Percentiles rank a stretch among this genome's conserved stretches.
These are phyloP conservation scores for Solanum chiquidenum DNA, from an alignment of 257 asterid genomes.

Conservation along the genomic window DNA sequence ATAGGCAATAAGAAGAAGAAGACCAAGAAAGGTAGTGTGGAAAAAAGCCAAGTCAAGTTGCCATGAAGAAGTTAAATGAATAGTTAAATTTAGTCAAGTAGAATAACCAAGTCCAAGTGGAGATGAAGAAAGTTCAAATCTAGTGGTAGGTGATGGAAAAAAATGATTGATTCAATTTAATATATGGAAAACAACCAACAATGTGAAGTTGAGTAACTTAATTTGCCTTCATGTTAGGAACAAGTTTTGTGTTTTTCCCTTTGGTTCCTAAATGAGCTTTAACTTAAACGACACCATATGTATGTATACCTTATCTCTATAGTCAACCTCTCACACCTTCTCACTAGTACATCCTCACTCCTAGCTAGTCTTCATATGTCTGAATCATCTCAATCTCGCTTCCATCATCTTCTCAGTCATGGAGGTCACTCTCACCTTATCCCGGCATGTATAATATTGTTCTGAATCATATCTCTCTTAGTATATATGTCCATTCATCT, in stretches of 20 bases:
- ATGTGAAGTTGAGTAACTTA: background rate
- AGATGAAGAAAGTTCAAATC: background rate
- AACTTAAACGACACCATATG: too few species aligned
- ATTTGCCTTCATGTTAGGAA: background rate
- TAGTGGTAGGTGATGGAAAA: background rate
- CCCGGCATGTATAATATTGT: too few species aligned
- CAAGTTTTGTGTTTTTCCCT: background rate
- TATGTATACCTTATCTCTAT: too few species aligned
- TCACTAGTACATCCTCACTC: background rate
- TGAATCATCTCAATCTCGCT: too few species aligned
- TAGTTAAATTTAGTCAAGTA: background rate
- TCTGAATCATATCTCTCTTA: too few species aligned
- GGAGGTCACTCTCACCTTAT: too few species aligned
- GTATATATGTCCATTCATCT: too few species aligned
- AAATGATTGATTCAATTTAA: too few species aligned
- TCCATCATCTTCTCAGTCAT: too few species aligned
- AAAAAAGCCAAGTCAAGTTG: background rate
- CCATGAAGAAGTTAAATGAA: background rate
- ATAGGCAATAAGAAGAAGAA: background rate
- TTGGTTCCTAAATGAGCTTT: background rate
- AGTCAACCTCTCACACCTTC: background rate
- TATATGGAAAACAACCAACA: background rate
- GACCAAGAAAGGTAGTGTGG: background rate
- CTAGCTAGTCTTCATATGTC: background rate
- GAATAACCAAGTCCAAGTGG: background rate